phyloP scores from a whole-genome alignment of 2,329 filamentous ascomycete genomes.

The Berkeleyomyces rouxiae region DNA sequence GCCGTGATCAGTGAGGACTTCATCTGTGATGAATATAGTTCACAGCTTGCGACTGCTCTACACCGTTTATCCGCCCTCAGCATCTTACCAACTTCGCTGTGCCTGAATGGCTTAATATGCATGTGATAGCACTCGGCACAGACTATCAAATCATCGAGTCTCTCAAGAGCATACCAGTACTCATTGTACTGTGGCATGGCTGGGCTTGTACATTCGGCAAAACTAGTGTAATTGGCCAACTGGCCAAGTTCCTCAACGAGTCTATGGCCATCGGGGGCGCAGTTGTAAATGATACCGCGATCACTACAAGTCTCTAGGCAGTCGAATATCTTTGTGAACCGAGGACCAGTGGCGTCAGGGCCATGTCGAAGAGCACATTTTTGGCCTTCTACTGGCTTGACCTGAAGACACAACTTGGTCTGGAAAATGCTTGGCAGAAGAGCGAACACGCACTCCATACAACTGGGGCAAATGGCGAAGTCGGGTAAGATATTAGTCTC shows the following conservation, averaged over 20 bases:
- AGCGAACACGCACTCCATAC: constrained; percentile 53
- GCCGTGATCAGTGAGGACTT: constrained; percentile 52
- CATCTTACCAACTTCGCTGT: constrained; percentile 32
- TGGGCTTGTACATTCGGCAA: constrained; percentile 29
- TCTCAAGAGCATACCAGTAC: constrained; percentile 63
- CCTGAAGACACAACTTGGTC: constrained; percentile 43
- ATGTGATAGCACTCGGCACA: constrained; percentile 73
- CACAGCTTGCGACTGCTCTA: constrained; percentile 44
- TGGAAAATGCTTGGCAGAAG: constrained; percentile 29
- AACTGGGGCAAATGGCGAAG: constrained; percentile 62
- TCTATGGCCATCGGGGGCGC: constrained; percentile 37
- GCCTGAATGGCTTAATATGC: constrained; percentile 49
- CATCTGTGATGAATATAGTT: constrained; percentile 71
- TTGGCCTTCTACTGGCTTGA: constrained; percentile 11
- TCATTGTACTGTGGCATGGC: constrained; percentile 51
- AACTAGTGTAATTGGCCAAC: constrained; percentile 20
- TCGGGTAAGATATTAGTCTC: constrained; percentile 43
- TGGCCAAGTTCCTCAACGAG: constrained; percentile 49
- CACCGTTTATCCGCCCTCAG: constrained; percentile 46
- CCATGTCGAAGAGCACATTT: constrained; percentile 38
- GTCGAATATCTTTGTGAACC: constrained; percentile 47
- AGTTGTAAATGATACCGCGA: constrained; percentile 18
- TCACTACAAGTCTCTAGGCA: constrained; percentile 33
- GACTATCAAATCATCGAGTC: constrained; percentile 61
- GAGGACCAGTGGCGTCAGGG: constrained; percentile 33